Base-by-base conservation (phyloP, 2,329 filamentous ascomycete genomes). In the Sarocladium kiliense region DNA sequence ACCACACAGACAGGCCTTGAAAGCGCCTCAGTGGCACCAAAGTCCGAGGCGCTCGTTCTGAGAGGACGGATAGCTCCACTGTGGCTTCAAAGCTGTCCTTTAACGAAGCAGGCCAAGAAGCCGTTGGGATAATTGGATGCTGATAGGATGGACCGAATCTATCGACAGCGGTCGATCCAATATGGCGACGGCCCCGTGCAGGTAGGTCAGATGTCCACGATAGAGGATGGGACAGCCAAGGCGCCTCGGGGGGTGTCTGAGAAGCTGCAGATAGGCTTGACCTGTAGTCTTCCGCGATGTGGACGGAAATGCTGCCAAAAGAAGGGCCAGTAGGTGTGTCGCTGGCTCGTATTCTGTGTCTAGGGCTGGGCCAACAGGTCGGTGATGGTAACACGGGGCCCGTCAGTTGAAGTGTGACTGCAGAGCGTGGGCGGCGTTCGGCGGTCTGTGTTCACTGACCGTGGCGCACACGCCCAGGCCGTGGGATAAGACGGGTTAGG, bases 301-400 rank as follows among this genome's bases (percentile, higher is more conserved):
- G n/a, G 18, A 51, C 47, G 47, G 47, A 23, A 51, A 27, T 36
- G 47, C 47, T 51, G 47, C 47, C 47, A 51, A 36, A 51, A 54
- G 16, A 45, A 54, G 36, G 12, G 37, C 7, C 36, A 44, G 36
- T 32, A 44, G 53, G 19, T 42, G 26, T 42, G 37, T 45, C 5
- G 34, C 44, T 32, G 55, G 55, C 65, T 71, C 69, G 69, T 70
- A 71, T 70, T 66, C 58, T 63, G 61, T 61, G 62, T n/a, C n/a
- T 60, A 60, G 57, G 60, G 57, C 62, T 58, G 59, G 63, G 42
- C 65, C 67, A 69, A 71, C 70, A 62, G 63, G 62, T 58, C 63
- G 60, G 61, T 58, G 56, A 59, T 59, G 64, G 62, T 64, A 59
- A 62, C 63, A 58, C 59, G 60, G 61, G 62, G 61, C 64, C 63